These are phyloP conservation scores for Aspergillus indologenus DNA, from an alignment of 495 filamentous ascomycete species.

Conservation along the genomic window DNA sequence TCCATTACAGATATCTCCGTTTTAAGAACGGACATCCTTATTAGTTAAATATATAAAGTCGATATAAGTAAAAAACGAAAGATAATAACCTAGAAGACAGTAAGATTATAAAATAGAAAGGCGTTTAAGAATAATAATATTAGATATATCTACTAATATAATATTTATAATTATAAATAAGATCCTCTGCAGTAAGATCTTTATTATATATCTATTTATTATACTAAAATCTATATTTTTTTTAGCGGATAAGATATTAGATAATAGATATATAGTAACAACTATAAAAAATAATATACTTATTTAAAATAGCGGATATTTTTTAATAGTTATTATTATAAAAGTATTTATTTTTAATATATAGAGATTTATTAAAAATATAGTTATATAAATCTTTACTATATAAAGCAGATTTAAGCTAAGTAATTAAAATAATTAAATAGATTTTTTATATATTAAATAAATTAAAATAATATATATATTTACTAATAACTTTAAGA, in stretches of 20 bases:
- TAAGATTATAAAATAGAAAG: neutral
- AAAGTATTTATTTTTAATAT: no score
- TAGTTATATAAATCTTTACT: no score
- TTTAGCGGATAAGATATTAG: neutral
- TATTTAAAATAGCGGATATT: neutral
- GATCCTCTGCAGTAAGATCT: neutral
- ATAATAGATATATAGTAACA: neutral
- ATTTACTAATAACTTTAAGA: no score
- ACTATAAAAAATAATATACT: neutral
- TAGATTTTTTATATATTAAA: no score
- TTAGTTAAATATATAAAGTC: neutral
- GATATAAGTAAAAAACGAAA: no score
- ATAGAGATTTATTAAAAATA: no score
- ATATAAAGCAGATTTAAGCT: no score
- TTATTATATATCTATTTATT: neutral
- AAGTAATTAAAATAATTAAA: no score
- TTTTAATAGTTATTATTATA: neutral
- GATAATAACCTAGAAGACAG: neutral
- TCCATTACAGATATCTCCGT: neutral
- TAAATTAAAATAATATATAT: no score
- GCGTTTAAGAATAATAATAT: neutral
- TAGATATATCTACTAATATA: neutral
- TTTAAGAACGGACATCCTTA: neutral
- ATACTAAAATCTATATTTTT: neutral
- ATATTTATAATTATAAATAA: neutral